Evolutionary conservation across 2,329 filamentous ascomycete species (phyloP).

Genomic region (Xylariales sp.): DNA sequence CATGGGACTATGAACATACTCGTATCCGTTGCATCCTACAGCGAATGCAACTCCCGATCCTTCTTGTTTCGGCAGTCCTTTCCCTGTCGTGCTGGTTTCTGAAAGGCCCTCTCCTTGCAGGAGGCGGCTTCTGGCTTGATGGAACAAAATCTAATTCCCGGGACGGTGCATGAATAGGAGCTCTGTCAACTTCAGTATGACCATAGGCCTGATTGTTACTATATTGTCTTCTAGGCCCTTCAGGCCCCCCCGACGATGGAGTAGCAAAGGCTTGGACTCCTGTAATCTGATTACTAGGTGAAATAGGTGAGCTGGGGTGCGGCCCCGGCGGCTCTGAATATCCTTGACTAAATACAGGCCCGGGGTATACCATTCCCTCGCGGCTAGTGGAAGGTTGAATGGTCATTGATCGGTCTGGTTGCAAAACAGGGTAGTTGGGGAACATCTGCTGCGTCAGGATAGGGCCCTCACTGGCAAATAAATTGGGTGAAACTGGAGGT

Average conservation of each 20-base stretch:
- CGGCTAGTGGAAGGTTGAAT: constrained; percentile 49
- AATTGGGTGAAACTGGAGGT: constrained; percentile 43
- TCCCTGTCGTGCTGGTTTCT: constrained; percentile 63
- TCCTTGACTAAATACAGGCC: constrained; percentile 40
- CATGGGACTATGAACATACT: constrained; percentile 55
- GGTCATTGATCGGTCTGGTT: constrained; percentile 48
- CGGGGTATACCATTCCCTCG: constrained; percentile 57
- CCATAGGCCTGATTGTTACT: constrained; percentile 30
- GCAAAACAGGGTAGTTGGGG: constrained; percentile 53
- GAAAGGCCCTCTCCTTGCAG: constrained; percentile 64
- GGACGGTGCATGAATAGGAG: constrained; percentile 35
- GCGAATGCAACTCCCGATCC: constrained; percentile 68
- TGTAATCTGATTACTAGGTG: constrained; percentile 42
- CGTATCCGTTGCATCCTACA: constrained; percentile 72
- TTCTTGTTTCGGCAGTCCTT: constrained; percentile 67
- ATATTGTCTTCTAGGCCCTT: constrained; percentile 38
- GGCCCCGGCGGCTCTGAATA: constrained; percentile 44
- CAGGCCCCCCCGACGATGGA: constrained; percentile 31
- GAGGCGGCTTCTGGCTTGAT: constrained; percentile 52
- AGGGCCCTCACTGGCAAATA: constrained; percentile 49
- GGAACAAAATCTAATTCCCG: constrained; percentile 51
- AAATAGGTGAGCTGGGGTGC: constrained; percentile 40
- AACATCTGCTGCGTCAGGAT: constrained; percentile 49
- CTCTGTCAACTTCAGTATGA: constrained; percentile 39
- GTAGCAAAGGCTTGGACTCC: constrained; percentile 37